Evolutionary conservation across 1,284 basidiomycete genomes (phyloP).

Genomic region (Psilocybe mexicana): DNA sequence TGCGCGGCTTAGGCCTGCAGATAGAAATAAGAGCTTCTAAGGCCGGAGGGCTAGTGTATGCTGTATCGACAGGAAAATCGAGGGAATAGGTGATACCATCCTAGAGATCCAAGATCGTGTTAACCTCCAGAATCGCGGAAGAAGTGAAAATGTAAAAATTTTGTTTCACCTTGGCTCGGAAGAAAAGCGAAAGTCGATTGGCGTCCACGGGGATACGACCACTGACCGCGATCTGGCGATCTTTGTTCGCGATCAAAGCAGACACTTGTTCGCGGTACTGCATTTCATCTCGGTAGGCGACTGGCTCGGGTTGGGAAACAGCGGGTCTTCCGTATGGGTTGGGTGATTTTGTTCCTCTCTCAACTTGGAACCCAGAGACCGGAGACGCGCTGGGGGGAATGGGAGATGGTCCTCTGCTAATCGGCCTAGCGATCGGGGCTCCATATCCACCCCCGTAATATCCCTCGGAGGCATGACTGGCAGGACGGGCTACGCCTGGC

Average conservation of each 20-base stretch:
- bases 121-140: neutral
- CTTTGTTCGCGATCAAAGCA: conserved; percentile 57
- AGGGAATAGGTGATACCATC: conserved; percentile 77
- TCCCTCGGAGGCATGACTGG: neutral
- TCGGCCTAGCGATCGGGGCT: conserved; percentile 10
- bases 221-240: conserved; percentile 62
- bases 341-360: conserved; percentile 46
- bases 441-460: conserved; percentile 1
- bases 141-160: neutral
- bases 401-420: conserved; percentile 27
- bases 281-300: conserved; percentile 49
- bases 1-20: conserved; percentile 68
- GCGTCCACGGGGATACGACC: conserved; percentile 74
- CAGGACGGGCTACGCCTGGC: conserved; percentile 1
- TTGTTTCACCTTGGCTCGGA: conserved; percentile 67
- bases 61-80: conserved; percentile 78
- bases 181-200: conserved; percentile 68
- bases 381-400: conserved; percentile 4
- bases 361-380: conserved; percentile 57
- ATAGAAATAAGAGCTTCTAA: conserved; percentile 76
- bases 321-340: conserved; percentile 28
- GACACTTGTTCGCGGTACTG: conserved; percentile 58
- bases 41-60: conserved; percentile 73
- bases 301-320: conserved; percentile 25
- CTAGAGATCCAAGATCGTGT: conserved; percentile 35